Base-by-base conservation (phyloP, 75 land plant species). In the Chamaecyparis obtusa region DNA sequence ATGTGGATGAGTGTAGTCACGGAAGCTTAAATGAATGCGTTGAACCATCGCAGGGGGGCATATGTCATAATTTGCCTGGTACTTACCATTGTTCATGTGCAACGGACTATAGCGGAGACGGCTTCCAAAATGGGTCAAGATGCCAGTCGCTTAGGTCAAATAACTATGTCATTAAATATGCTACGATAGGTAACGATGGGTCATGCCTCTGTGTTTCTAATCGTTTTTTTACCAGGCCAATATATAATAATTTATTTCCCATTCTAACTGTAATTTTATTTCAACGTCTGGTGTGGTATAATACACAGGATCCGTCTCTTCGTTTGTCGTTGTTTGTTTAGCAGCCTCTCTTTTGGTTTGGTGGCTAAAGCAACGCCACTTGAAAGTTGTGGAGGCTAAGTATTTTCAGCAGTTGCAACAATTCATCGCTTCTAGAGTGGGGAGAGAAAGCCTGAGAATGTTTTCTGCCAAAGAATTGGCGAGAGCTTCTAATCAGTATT, bases 391-490 rank as follows among this genome's bases (percentile, higher is more conserved):
- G 0, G 24, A 5, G 67, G 67, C 27, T 27, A 60, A 60, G 7
- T 44, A 21, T 19, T 60, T 60, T 60, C 24, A 60, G 7, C 6
- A 60, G 3, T 0, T 60, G 27, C 67, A 33, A 3, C 13, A 32
- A 13, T 30, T 72, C 10, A n/a, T 39, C 36, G 74, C 84, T 44
- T 60, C 89, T 19, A 80, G n/a, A 3, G 48, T 24, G 17, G 57
- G 85, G 27, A 54, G 64, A 57, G 44, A 87, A 54, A 81, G 89
- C 3, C 82, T 72, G 1, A 85, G 89, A 37, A 86, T 89, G 44
- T 89, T 87, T 87, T 89, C 86, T 8, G 87, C 86, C 0, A 89
- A 87, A 10, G 87, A 89, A 5, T 19, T 60, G 21, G n/a, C 3
- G 21, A 60, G 27, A 60, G 67, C 67, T 0, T 60, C 27, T 21